Evolutionary conservation across 345 rosid species (phyloP).

Genomic region (Linum trigynum): DNA sequence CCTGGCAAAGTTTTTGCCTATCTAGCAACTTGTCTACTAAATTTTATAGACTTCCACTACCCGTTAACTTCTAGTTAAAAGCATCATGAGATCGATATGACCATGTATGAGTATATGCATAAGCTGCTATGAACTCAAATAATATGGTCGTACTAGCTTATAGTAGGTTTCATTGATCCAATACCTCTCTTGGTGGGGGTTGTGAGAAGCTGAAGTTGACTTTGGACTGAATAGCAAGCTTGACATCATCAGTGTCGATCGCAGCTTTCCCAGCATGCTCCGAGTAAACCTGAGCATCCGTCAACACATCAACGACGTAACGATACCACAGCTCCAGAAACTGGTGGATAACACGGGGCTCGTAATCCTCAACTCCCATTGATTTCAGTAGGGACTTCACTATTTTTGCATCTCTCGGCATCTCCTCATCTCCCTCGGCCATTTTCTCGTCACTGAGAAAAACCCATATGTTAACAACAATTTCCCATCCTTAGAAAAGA

Average conservation of each 20-base stretch:
- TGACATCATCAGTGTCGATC: conserved; percentile 76
- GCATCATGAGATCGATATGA: too few relatives aligned
- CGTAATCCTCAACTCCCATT: conserved; percentile 88
- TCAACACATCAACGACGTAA: conserved; percentile 65
- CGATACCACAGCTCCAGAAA: conserved; percentile 90
- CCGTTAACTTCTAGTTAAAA: too few relatives aligned
- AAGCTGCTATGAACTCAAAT: too few relatives aligned
- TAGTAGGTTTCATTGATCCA: neutral
- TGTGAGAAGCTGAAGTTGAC: conserved; percentile 88
- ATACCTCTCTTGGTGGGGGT: conserved; percentile 91
- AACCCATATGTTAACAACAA: neutral
- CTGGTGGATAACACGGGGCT: conserved; percentile 82
- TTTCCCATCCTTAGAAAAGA: neutral
- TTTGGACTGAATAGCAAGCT: conserved; percentile 85
- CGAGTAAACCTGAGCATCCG: conserved; percentile 82
- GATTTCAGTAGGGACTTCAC: conserved; percentile 73
- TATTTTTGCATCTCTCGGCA: conserved; percentile 87
- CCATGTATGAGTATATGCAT: too few relatives aligned
- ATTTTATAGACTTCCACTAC: too few relatives aligned
- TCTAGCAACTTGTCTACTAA: too few relatives aligned
- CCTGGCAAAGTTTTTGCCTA: too few relatives aligned
- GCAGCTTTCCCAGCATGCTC: conserved; percentile 81
- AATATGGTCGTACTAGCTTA: too few relatives aligned
- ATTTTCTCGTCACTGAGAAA: neutral
- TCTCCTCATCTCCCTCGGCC: conserved; percentile 16